Percentiles rank a stretch among this genome's conserved stretches.
Evolutionary conservation across 345 rosid species (phyloP).

Genomic region (Cardamine resedifolia): DNA sequence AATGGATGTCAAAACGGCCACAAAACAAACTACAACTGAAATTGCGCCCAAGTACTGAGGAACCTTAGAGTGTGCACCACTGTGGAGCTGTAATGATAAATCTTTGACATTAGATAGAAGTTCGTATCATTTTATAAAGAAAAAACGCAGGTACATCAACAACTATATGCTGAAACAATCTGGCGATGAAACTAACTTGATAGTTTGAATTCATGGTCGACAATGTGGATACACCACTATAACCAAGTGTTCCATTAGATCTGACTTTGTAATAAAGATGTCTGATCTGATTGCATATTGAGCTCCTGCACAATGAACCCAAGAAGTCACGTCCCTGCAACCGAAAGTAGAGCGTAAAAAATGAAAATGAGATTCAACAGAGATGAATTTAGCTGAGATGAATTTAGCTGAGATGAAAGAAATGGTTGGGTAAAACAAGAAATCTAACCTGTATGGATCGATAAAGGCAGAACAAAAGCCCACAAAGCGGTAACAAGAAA

Average conservation of each 20-base stretch:
- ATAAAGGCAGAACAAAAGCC: slow-evolving; percentile 42
- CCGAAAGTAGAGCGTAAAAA: slow-evolving; percentile 11
- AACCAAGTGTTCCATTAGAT: slow-evolving; percentile 56
- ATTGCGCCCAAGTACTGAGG: slow-evolving; percentile 67
- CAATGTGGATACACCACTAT: slow-evolving; percentile 56
- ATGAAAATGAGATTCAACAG: neutral
- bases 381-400: no score
- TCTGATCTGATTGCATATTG: slow-evolving; percentile 63
- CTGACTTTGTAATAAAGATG: slow-evolving; percentile 61
- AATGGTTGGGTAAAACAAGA: neutral
- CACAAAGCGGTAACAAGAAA: slow-evolving; percentile 66
- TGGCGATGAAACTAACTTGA: slow-evolving; percentile 46
- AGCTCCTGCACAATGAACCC: slow-evolving; percentile 52
- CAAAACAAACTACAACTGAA: slow-evolving; percentile 57
- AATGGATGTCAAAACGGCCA: slow-evolving; percentile 51
- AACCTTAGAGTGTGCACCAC: slow-evolving; percentile 52
- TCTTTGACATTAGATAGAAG: neutral
- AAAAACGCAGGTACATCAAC: neutral
- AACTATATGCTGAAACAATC: neutral
- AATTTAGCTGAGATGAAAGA: slow-evolving; percentile 3
- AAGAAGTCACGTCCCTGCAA: slow-evolving; percentile 56
- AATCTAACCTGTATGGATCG: slow-evolving; percentile 29
- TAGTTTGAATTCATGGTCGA: slow-evolving; percentile 48
- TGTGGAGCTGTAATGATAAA: slow-evolving; percentile 44
- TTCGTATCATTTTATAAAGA: neutral